Percentiles rank a stretch among this genome's conserved stretches.
These are phyloP conservation scores for Rhododendron mucronatum DNA, from an alignment of 148 eudicot genomes.

Conservation along the genomic window DNA sequence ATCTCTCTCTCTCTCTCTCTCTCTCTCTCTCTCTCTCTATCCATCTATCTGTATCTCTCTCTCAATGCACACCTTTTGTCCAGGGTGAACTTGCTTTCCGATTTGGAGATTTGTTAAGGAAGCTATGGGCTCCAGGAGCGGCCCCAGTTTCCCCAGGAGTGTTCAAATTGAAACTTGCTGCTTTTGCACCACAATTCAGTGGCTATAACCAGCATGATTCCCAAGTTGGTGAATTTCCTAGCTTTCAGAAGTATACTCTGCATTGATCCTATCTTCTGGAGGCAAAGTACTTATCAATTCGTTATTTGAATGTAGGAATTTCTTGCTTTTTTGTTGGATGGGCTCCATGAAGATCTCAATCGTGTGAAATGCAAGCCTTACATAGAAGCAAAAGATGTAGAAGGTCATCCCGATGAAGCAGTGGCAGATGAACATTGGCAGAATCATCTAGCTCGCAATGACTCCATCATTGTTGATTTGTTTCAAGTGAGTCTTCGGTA, in stretches of 20 bases:
- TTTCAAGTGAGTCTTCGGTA: conserved; percentile 57
- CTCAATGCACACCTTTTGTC: conserved; percentile 7
- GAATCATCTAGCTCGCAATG: conserved; percentile 74
- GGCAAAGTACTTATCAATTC: neutral
- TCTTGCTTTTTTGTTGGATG: conserved; percentile 82
- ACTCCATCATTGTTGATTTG: conserved; percentile 71
- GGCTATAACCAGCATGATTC: conserved; percentile 94
- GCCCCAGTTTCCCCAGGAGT: conserved; percentile 46
- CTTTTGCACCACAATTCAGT: conserved; percentile 74
- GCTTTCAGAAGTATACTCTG: neutral
- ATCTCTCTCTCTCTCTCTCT: neutral
- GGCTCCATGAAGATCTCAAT: conserved; percentile 90
- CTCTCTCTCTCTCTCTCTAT: neutral
- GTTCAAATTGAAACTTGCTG: conserved; percentile 59
- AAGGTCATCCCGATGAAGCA: conserved; percentile 48
- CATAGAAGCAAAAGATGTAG: conserved; percentile 49
- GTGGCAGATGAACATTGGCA: conserved; percentile 81
- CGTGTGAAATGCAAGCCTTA: conserved; percentile 74
- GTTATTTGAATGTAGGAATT: conserved; percentile 50
- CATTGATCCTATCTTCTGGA: neutral
- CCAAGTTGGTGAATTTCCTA: conserved; percentile 43
- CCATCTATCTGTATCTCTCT: neutral
- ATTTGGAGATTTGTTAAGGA: conserved; percentile 74
- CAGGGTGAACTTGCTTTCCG: conserved; percentile 86
- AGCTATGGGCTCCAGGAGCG: conserved; percentile 68